Percentiles rank a stretch among this genome's conserved stretches.
phyloP scores from a whole-genome alignment of 2,329 filamentous ascomycete genomes.

The Penicillium sp. region DNA sequence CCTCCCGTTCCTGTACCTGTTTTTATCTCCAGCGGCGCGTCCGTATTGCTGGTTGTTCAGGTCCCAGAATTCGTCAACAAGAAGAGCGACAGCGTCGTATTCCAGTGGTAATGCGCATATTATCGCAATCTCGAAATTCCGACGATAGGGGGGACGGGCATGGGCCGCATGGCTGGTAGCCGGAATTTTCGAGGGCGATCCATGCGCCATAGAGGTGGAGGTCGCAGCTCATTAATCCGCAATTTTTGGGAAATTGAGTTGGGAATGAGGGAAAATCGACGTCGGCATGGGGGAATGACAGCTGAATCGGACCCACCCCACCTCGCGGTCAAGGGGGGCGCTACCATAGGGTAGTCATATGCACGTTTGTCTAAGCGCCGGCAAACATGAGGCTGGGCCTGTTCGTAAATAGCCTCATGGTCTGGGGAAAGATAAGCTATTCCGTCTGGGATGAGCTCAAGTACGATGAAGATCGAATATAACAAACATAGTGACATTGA shows the following conservation, averaged over 20 bases:
- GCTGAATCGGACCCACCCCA: too few species aligned
- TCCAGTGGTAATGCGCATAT: constrained; percentile 36
- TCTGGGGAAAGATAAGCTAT: too few species aligned
- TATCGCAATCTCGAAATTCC: constrained; percentile 33
- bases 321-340: too few species aligned
- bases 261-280: too few species aligned
- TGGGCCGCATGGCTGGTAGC: neutral
- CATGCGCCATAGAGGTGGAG: neutral
- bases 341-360: too few species aligned
- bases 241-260: neutral
- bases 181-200: neutral
- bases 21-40: constrained; percentile 17
- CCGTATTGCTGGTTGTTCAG: constrained; percentile 22
- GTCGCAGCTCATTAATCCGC: neutral
- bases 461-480: too few species aligned
- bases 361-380: too few species aligned
- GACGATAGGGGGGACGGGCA: neutral
- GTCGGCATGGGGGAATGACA: too few species aligned
- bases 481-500: too few species aligned
- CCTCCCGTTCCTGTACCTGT: constrained; percentile 20
- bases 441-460: too few species aligned
- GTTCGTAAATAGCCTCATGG: too few species aligned
- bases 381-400: too few species aligned
- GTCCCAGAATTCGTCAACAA: constrained; percentile 32
- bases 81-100: constrained; percentile 24